Percentiles rank a stretch among this genome's conserved stretches.
phyloP scores from a whole-genome alignment of 441 rosid species.

The Bocquillonia castaneifolia region DNA sequence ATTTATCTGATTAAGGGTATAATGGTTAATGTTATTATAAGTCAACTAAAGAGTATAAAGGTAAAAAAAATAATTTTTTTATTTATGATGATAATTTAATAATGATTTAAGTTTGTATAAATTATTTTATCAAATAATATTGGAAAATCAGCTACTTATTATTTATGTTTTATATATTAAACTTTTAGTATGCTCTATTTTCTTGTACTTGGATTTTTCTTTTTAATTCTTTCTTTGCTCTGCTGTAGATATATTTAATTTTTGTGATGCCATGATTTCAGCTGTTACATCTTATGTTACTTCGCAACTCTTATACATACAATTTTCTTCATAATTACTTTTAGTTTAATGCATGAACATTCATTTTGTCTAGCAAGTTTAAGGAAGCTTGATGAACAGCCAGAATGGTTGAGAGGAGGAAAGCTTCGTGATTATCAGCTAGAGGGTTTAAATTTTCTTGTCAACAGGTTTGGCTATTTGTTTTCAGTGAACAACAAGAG shows the following conservation, averaged over 20 bases:
- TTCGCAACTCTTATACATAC: not conserved
- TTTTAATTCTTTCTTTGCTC: not conserved
- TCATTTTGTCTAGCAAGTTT: conserved; percentile 53
- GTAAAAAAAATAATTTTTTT: too few relatives aligned
- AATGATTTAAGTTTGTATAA: too few relatives aligned
- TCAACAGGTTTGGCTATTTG: conserved; percentile 71
- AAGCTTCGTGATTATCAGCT: conserved; percentile 99
- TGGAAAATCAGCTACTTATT: too few relatives aligned
- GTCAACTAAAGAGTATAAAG: too few relatives aligned
- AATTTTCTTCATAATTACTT: not conserved
- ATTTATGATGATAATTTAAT: too few relatives aligned
- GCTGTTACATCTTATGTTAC: not conserved
- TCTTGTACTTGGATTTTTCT: not conserved
- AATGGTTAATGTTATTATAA: too few relatives aligned
- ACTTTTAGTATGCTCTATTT: not conserved
- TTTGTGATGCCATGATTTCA: not conserved
- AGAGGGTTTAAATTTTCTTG: conserved; percentile 97
- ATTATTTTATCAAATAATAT: too few relatives aligned
- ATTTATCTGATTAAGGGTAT: too few relatives aligned
- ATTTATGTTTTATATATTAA: too few relatives aligned
- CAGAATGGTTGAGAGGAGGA: conserved; percentile 96
- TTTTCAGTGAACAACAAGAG: conserved; percentile 8
- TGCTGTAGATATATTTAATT: not conserved
- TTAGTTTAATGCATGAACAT: not conserved
- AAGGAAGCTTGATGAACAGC: conserved; percentile 98